Evolutionary conservation across 1,284 basidiomycete species (phyloP).

Genomic region (Coniferiporia weirii): DNA sequence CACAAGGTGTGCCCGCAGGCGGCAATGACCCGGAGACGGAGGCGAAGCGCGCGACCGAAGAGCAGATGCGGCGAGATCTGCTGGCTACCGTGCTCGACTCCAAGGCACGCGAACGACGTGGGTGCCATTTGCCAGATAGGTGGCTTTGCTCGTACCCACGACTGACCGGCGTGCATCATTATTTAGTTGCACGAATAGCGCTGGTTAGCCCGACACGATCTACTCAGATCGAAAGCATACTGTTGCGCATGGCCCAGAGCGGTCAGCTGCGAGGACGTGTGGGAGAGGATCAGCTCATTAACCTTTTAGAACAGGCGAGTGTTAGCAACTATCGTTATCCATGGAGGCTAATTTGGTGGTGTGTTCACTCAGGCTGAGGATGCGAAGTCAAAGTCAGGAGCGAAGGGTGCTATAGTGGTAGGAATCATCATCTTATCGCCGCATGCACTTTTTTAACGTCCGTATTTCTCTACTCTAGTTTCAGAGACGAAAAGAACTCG

Average conservation of each 20-base stretch:
- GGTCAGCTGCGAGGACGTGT: constrained; percentile 89
- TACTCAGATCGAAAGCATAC: constrained; percentile 78
- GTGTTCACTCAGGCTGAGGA: constrained; percentile 25
- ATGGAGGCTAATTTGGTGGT: neutral
- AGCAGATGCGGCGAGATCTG: constrained; percentile 74
- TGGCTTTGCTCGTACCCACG: constrained; percentile 5
- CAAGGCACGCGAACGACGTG: constrained; percentile 87
- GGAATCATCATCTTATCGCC: constrained; percentile 8
- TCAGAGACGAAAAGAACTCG: constrained; percentile 28
- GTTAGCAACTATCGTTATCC: neutral
- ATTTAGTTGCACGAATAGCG: constrained; percentile 80
- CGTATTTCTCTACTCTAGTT: constrained; percentile 22
- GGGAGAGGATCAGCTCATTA: constrained; percentile 86
- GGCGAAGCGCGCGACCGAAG: constrained; percentile 56
- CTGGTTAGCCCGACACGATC: constrained; percentile 90
- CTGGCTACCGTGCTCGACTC: constrained; percentile 86
- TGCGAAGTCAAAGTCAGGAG: constrained; percentile 22
- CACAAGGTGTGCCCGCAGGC: constrained; percentile 7
- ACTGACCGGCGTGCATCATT: neutral
- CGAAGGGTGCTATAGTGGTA: constrained; percentile 28
- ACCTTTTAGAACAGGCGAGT: constrained; percentile 85
- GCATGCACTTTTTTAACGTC: neutral
- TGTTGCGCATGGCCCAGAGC: constrained; percentile 87
- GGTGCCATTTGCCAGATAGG: constrained; percentile 28
- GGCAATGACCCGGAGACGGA: constrained; percentile 28